A percentile compares a stretch with the other conserved stretches of the same genome.
phyloP scores from a whole-genome alignment of 1,284 basidiomycete genomes.

The Sporisorium sorghi region DNA sequence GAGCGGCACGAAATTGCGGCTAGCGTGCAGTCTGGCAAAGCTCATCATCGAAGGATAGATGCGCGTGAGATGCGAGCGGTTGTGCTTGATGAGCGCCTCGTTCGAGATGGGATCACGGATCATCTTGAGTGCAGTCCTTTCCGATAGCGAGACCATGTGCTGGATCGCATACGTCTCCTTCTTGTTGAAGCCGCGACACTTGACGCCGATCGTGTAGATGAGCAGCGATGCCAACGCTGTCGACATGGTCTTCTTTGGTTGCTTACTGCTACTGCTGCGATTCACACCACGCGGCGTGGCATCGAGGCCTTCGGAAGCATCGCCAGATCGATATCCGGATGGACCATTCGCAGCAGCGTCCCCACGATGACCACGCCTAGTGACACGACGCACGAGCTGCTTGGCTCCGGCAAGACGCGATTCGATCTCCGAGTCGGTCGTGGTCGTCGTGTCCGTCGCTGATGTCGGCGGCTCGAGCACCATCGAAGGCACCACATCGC shows the following conservation, averaged over 20 bases:
- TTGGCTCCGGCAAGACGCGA: constrained; percentile 49
- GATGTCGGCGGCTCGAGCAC: constrained; percentile 28
- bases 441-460: constrained; percentile 36
- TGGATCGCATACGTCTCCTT: constrained; percentile 86
- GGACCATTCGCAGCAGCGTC: not conserved
- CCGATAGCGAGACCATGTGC: constrained; percentile 93
- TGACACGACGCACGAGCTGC: constrained; percentile 50
- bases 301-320: constrained; percentile 8
- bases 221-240: constrained; percentile 79
- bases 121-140: constrained; percentile 72
- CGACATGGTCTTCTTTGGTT: constrained; percentile 75
- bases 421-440: constrained; percentile 49
- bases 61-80: constrained; percentile 83
- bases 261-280: constrained; percentile 17
- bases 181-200: constrained; percentile 90
- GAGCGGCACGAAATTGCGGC: constrained; percentile 86
- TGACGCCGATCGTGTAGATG: constrained; percentile 95
- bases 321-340: constrained; percentile 12
- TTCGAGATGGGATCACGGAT: constrained; percentile 43
- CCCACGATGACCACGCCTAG: constrained; percentile 23
- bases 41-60: constrained; percentile 88
- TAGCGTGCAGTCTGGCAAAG: constrained; percentile 59
- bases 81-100: constrained; percentile 87
- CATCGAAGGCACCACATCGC: constrained; percentile 17
- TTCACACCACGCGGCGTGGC: not conserved